phyloP scores from a whole-genome alignment of 495 filamentous ascomycete species.

The Podospora appendiculata region DNA sequence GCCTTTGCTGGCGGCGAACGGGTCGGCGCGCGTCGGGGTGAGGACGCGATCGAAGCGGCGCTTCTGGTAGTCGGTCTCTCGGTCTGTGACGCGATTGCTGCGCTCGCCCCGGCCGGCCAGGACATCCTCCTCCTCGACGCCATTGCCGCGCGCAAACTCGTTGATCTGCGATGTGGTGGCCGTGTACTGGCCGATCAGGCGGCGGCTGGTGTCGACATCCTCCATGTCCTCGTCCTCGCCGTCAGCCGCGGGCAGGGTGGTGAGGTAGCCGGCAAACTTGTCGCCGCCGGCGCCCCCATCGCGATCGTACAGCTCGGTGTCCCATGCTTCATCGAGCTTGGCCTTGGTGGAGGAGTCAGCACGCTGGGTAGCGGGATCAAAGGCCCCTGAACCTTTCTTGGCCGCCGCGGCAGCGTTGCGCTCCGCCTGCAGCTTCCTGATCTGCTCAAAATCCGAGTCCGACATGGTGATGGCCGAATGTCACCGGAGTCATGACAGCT shows the following conservation, averaged over 20 bases:
- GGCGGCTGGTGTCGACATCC: constrained; percentile 62
- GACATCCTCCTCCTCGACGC: constrained; percentile 88
- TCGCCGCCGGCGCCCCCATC: constrained; percentile 63
- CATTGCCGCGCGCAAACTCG: constrained; percentile 80
- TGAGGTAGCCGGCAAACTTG: constrained; percentile 87
- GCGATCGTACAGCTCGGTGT: constrained; percentile 85
- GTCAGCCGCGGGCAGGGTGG: constrained; percentile 73
- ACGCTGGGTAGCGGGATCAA: constrained; percentile 81
- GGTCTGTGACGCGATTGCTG: constrained; percentile 78
- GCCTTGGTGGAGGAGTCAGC: constrained; percentile 88
- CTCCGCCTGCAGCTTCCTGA: constrained; percentile 81
- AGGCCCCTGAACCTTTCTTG: constrained; percentile 82
- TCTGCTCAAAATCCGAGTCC: constrained; percentile 73
- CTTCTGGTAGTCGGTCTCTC: constrained; percentile 98
- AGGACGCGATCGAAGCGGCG: constrained; percentile 81
- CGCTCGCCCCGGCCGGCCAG: constrained; percentile 75
- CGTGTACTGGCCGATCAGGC: constrained; percentile 94
- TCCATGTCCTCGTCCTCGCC: constrained; percentile 82
- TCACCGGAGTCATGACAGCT: background rate
- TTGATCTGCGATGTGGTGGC: constrained; percentile 85
- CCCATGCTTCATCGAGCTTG: constrained; percentile 89
- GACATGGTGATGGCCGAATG: constrained; percentile 33
- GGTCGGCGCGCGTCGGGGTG: constrained; percentile 82
- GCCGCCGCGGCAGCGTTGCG: constrained; percentile 76
- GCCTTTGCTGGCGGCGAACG: constrained; percentile 71